A percentile compares a stretch with the other conserved stretches of the same genome.
Evolutionary conservation across 805 yeast species (phyloP).

Genomic region (Candida oleophila): DNA sequence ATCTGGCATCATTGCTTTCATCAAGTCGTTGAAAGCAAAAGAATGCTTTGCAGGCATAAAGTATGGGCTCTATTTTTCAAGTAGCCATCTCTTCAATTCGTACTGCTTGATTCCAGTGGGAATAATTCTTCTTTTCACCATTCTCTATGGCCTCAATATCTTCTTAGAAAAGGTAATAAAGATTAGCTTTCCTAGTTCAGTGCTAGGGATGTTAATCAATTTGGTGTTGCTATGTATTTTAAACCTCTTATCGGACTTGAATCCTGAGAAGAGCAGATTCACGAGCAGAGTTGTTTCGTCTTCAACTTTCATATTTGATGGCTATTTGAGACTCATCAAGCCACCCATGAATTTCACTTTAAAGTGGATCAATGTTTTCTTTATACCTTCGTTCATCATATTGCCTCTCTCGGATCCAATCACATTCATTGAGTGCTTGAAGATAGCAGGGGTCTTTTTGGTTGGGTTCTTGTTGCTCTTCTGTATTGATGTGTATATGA

Average conservation of each 20-base stretch:
- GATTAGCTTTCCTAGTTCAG: conserved; percentile 67
- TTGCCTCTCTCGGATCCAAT: conserved; percentile 68
- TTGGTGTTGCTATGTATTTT: conserved; percentile 44
- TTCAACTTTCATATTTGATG: conserved; percentile 21
- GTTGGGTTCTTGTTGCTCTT: conserved; percentile 57
- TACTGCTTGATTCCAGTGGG: conserved; percentile 52
- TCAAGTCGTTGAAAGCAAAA: conserved; percentile 1
- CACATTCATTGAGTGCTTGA: conserved; percentile 64
- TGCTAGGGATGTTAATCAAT: conserved; percentile 63
- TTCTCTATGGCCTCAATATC: conserved; percentile 54
- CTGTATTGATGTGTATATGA: conserved; percentile 44
- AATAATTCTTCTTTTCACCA: conserved; percentile 39
- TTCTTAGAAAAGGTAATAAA: conserved; percentile 42
- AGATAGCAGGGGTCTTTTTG: conserved; percentile 71
- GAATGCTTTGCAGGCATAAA: conserved; percentile 18
- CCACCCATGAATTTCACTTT: conserved; percentile 69
- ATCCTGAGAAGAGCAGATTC: conserved; percentile 16
- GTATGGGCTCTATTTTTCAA: conserved; percentile 34
- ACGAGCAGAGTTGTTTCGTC: conserved; percentile 12
- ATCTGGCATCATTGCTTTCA: neutral
- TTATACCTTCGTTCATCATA: conserved; percentile 74
- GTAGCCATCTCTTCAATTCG: conserved; percentile 36
- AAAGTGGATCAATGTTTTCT: conserved; percentile 76
- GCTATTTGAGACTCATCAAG: conserved; percentile 42
- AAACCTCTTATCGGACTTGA: conserved; percentile 22